Percentiles rank a stretch among this genome's conserved stretches.
These are phyloP conservation scores for Diplocarpon rosae DNA, from an alignment of 2,329 filamentous ascomycete genomes.

Conservation along the genomic window DNA sequence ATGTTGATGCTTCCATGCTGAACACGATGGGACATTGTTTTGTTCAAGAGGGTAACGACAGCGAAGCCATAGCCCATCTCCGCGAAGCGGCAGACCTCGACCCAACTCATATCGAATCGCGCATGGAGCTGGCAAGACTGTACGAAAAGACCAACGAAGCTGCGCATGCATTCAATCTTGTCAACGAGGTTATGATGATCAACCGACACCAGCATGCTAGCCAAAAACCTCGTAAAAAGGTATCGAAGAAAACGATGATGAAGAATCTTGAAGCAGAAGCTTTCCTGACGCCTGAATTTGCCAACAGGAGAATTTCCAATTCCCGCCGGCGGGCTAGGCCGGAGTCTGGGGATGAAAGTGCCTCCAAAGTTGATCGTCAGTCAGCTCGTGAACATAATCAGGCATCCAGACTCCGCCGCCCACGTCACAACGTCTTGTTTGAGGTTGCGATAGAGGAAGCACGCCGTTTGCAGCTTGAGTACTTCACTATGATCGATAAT, in stretches of 20 bases:
- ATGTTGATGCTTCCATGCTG: conserved; percentile 35
- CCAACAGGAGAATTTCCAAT: conserved; percentile 16
- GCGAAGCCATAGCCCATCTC: conserved; percentile 68
- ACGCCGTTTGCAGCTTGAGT: background rate
- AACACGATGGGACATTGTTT: conserved; percentile 51
- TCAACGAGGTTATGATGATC: conserved; percentile 62
- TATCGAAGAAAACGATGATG: background rate
- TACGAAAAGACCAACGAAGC: conserved; percentile 66
- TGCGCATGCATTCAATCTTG: conserved; percentile 66
- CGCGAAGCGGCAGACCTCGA: conserved; percentile 64
- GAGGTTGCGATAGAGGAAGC: background rate
- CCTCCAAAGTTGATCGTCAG: background rate
- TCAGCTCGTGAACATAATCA: background rate
- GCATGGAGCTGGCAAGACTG: conserved; percentile 70
- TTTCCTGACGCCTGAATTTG: conserved; percentile 1
- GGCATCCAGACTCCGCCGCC: no score
- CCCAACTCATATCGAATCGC: conserved; percentile 60
- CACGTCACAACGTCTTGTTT: background rate
- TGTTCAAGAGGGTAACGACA: conserved; percentile 47
- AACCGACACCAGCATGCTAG: conserved; percentile 32
- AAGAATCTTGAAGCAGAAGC: background rate
- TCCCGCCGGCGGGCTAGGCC: background rate
- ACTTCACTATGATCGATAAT: conserved; percentile 13
- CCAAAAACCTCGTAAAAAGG: no score
- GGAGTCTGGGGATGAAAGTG: background rate